Base-by-base conservation (phyloP, 2,329 filamentous ascomycete genomes). In the Apiospora hydei region DNA sequence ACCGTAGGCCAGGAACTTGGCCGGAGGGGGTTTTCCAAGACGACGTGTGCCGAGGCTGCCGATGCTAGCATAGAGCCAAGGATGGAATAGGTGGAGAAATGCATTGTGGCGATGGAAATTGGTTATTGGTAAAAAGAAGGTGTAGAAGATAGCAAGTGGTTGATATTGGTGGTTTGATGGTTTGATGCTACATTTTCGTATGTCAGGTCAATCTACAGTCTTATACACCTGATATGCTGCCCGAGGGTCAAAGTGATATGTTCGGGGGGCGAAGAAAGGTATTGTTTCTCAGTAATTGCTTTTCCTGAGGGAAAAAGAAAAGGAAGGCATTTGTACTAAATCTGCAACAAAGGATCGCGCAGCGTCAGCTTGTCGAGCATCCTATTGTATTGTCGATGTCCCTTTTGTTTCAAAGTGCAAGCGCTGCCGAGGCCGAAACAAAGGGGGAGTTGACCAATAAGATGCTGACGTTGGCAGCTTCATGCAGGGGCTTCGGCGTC, bases 11-110 rank as follows among this genome's bases (percentile, higher is more conserved):
- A 76, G 74, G 57, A 78, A 79, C 2, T 74, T 72, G 73, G 87
- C 91, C 0, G 92, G 92, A 16, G 82, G 78, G 93, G 93, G 10
- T 81, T 83, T 46, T 80, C 82, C 81, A 94, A 88, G 71, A 86
- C 84, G 83, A 94, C 88, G 80, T 95, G 93, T 18, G 90, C 90
- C 30, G 68, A 69, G 11, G 16, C 47, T 1, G 47, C 47, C 69
- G 84, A 77, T 67, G 85, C 80, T 71, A 84, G 82, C 71, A 89
- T 77, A 75, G 88, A 82, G 71, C 88, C 69, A 74, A 86, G 81
- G 3, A 68, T 26, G 14, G 66, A 46, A 3, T 41, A 47, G 10
- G 57, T 14, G 30, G 57, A 64, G 30, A 41, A 41, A 41, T 41
- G 57, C 57, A 64, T 64, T 38, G 30, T 64, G 57, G 34, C 30